Conservation (phyloP, 768 basidiomycete genomes). For the Mycena chlorophos region DNA sequence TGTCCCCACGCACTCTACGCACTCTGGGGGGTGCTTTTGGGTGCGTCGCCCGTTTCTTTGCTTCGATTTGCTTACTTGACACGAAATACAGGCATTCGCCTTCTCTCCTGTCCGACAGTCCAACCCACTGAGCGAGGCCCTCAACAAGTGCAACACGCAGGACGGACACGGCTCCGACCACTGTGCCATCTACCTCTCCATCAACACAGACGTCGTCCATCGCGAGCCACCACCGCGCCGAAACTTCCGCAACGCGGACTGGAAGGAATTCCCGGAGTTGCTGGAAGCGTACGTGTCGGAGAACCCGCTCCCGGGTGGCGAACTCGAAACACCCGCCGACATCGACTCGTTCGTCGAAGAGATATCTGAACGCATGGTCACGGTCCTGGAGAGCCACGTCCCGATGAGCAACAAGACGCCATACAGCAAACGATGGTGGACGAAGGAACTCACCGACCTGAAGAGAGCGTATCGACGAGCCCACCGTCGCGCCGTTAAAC, state of each 20-base stretch:
- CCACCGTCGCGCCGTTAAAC: background rate
- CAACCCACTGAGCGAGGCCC: background rate
- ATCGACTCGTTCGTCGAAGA: conserved; percentile 1
- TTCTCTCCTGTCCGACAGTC: too few relatives aligned
- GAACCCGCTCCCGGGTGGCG: background rate
- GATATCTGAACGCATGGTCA: background rate
- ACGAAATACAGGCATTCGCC: too few relatives aligned
- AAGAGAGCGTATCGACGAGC: background rate
- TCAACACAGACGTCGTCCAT: background rate
- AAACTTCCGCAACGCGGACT: conserved; percentile 4
- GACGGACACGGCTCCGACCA: conserved; percentile 13
- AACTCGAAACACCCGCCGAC: background rate
- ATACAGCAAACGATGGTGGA: conserved; percentile 1
- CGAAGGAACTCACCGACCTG: background rate
- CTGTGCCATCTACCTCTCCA: background rate
- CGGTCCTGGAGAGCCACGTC: background rate
- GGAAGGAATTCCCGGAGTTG: conserved; percentile 4
- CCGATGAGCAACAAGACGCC: background rate
- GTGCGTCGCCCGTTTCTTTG: too few relatives aligned
- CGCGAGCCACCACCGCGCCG: background rate
- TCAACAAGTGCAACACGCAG: conserved; percentile 4
- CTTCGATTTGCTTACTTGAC: too few relatives aligned
- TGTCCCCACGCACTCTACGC: too few relatives aligned
- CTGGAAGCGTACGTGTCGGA: background rate
- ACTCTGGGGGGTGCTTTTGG: too few relatives aligned